A percentile compares a stretch with the other conserved stretches of the same genome.
Evolutionary conservation across 331 rosid species (phyloP).

Genomic region (Spiraea crenata): DNA sequence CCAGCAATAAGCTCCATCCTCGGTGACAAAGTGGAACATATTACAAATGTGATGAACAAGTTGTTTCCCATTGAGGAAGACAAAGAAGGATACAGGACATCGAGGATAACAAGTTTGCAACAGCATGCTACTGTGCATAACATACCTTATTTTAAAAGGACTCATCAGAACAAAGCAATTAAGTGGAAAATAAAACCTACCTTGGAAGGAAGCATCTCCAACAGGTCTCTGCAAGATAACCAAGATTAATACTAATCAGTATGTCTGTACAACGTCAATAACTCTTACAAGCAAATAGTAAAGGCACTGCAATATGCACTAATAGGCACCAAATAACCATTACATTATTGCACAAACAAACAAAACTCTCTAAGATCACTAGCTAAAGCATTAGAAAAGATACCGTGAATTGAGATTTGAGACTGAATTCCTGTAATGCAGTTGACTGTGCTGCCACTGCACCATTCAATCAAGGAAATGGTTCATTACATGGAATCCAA

Average conservation of each 20-base stretch:
- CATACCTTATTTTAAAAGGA: conserved; percentile 4
- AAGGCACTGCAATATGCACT: conserved; percentile 14
- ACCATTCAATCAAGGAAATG: conserved; percentile 29
- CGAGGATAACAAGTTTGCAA: conserved; percentile 5
- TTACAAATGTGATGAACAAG: no score
- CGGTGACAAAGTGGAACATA: no score
- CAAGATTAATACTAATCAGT: conserved; percentile 1
- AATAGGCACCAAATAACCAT: conserved; percentile 17
- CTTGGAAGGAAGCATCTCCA: conserved; percentile 85
- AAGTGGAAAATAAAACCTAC: conserved; percentile 30
- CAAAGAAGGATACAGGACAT: conserved; percentile 10
- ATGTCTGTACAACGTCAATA: neutral
- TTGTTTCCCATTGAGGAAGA: neutral
- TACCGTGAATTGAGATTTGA: conserved; percentile 74
- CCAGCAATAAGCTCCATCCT: no score
- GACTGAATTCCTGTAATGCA: conserved; percentile 37
- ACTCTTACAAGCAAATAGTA: conserved; percentile 16
- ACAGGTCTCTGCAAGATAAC: conserved; percentile 57
- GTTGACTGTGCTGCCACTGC: conserved; percentile 47
- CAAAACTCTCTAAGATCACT: conserved; percentile 5
- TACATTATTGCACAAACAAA: conserved; percentile 8
- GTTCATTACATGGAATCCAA: conserved; percentile 21
- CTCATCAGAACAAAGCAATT: neutral
- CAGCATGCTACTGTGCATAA: conserved; percentile 10
- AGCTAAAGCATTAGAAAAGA: conserved; percentile 18